Base-by-base conservation (phyloP, 371 early-diverging fungal species). In the Mucor lusitanicus region DNA sequence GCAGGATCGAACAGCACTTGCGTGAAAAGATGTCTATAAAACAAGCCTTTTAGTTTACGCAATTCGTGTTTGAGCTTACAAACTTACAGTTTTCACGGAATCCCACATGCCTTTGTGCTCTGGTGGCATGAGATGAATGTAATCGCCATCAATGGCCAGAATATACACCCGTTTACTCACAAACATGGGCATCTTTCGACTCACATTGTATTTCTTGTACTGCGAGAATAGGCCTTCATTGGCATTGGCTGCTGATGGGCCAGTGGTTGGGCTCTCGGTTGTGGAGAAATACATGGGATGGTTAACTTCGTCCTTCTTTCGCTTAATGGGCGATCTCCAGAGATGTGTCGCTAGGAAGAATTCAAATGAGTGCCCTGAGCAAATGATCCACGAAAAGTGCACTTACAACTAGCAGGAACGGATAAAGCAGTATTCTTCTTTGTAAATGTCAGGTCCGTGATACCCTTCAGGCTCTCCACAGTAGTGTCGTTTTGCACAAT, bases 101-200 rank as follows among this genome's bases (percentile, higher is more conserved):
- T 94, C 93, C 81, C 93, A 92, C 72, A 93, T 81, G 64, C 89
- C 86, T 69, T 89, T 88, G 42, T 91, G 91, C 59, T 95, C 96
- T 0, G 92, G 82, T 1, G 95, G 93, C 87, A 95, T 91, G 37
- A 98, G 78, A 64, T 95, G 92, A 39, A 98, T 87, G 66, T 95
- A 94, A 55, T 95, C 96, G 4, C 97, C 97, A 75, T 97, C 97
- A 55, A 98, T 93, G 0, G 95, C 94, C 30, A 98, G 79, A n/a
- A 91, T 79, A 55, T 95, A 89, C 57, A 96, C 93, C 46, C 91
- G 88, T 37, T 87, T 85, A 19, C 95, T 93, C 32, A 95, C 88
- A 76, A 93, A 91, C 88, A 92, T 91, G 37, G 84, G 92, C 79
- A 86, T 90, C 79, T 85, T 75, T 82, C 96, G 73, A 79, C 87